Percentiles rank a stretch among this genome's conserved stretches.
phyloP scores from a whole-genome alignment of 495 filamentous ascomycete genomes.

The Tuber microsphaerosporum region DNA sequence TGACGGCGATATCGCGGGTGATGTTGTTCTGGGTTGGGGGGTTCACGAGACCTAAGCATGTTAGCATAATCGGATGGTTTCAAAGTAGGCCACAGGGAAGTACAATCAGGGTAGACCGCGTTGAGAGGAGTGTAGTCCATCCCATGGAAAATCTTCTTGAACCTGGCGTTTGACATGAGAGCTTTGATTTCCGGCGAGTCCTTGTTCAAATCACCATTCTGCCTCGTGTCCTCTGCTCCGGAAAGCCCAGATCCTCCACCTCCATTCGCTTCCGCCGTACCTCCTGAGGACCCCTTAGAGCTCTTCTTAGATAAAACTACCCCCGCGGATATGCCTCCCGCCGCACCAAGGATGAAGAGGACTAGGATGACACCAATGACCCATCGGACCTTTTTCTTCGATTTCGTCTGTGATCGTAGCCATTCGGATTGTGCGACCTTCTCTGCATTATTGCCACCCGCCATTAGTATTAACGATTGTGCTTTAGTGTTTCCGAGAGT shows the following conservation, averaged over 20 bases:
- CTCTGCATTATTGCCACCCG: constrained; percentile 17
- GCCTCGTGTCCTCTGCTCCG: constrained; percentile 46
- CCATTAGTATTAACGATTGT: background rate
- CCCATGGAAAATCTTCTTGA: constrained; percentile 94
- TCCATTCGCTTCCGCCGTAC: constrained; percentile 20
- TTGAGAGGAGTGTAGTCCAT: constrained; percentile 94
- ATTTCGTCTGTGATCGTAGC: constrained; percentile 53
- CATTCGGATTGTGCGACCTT: constrained; percentile 47
- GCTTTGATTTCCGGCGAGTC: constrained; percentile 71
- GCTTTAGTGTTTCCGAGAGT: background rate
- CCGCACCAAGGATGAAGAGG: constrained; percentile 61
- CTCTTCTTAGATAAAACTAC: constrained; percentile 52
- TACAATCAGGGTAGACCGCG: constrained; percentile 80
- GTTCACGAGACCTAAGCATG: constrained; percentile 49
- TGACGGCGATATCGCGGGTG: constrained; percentile 81
- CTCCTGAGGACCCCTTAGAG: background rate
- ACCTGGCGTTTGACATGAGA: constrained; percentile 66
- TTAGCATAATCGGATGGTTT: background rate
- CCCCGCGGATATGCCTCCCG: constrained; percentile 72
- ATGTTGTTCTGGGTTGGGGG: constrained; percentile 88
- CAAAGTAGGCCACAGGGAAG: background rate
- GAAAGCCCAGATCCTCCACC: constrained; percentile 23
- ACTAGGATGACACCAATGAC: constrained; percentile 57
- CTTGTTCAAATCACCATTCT: constrained; percentile 63
- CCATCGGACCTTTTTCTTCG: constrained; percentile 63